These are phyloP conservation scores for Calamus simplicifolius DNA, from an alignment of 176 grass and related monocot species.

Conservation along the genomic window DNA sequence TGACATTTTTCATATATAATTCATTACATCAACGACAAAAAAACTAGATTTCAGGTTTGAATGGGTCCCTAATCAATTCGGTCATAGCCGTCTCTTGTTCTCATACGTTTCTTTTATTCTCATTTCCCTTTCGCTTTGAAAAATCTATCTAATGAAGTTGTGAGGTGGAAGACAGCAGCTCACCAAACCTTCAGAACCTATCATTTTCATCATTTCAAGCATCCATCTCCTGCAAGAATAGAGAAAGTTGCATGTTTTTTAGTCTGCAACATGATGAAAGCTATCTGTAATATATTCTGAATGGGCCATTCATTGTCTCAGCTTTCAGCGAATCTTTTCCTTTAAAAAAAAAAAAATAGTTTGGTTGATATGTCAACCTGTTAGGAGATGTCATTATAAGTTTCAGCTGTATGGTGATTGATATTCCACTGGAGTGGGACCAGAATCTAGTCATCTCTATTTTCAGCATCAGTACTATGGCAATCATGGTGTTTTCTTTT, in stretches of 20 bases:
- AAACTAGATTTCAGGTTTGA: too few relatives aligned
- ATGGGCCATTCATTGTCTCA: neutral
- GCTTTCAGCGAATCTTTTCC: neutral
- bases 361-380: too few relatives aligned
- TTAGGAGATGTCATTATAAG: too few relatives aligned
- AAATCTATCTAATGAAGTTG: too few relatives aligned
- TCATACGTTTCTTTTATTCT: too few relatives aligned
- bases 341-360: too few relatives aligned
- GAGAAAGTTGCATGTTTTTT: neutral
- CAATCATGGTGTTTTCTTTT: neutral
- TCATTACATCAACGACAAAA: too few relatives aligned
- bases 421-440: neutral
- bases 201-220: neutral
- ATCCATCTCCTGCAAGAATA: neutral
- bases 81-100: too few relatives aligned
- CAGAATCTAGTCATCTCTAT: neutral
- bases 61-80: too few relatives aligned
- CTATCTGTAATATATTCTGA: neutral
- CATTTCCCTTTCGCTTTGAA: too few relatives aligned
- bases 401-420: too few relatives aligned
- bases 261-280: neutral
- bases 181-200: neutral
- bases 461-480: neutral
- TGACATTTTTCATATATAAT: too few relatives aligned
- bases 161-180: neutral